phyloP scores from a whole-genome alignment of 2,329 filamentous ascomycete genomes.

The Trichoderma endophyticum region DNA sequence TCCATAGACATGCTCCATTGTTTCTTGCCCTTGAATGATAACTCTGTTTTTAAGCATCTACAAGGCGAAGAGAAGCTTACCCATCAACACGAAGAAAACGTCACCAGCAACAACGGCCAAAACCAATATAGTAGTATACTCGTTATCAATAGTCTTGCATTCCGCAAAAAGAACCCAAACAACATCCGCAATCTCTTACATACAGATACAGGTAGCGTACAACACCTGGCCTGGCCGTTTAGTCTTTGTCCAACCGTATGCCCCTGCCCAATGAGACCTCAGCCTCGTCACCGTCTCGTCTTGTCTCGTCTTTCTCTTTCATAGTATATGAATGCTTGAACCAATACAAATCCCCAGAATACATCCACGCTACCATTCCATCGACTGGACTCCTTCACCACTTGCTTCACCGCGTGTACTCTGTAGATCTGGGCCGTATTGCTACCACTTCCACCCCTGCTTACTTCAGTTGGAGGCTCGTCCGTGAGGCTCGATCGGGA shows the following conservation, averaged over 20 bases:
- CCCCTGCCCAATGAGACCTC: background rate
- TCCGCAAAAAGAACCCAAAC: background rate
- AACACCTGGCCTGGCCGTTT: background rate
- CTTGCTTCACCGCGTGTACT: background rate
- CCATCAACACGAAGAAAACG: background rate
- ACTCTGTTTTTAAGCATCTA: background rate
- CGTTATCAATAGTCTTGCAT: conserved; percentile 1
- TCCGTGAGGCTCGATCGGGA: background rate
- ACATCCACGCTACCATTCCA: background rate
- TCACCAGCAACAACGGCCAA: background rate
- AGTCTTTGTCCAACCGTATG: background rate
- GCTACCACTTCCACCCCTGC: background rate
- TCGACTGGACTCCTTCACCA: background rate
- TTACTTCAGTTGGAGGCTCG: background rate
- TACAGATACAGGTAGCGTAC: conserved; percentile 18
- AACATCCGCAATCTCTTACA: conserved; percentile 2
- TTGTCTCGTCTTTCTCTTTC: background rate
- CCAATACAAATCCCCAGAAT: background rate
- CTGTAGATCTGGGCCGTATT: background rate
- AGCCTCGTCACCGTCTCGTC: background rate
- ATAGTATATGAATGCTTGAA: background rate
- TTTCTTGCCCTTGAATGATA: background rate
- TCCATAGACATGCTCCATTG: background rate
- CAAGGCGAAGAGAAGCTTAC: background rate
- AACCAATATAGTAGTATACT: background rate